Percentiles rank a stretch among this genome's conserved stretches.
phyloP scores from a whole-genome alignment of 306 rosid genomes.

The Lathyrus tuberosus region DNA sequence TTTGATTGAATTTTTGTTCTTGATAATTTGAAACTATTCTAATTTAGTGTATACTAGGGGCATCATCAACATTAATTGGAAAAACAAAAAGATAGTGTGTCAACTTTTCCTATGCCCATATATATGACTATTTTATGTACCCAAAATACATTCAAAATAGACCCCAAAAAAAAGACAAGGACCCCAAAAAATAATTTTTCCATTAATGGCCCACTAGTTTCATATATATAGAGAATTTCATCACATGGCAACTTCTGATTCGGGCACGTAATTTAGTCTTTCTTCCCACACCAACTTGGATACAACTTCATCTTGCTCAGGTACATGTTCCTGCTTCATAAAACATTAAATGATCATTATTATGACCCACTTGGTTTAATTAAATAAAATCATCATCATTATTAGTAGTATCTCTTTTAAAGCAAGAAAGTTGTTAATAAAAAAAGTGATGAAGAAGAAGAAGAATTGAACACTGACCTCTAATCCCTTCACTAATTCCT shows the following conservation, averaged over 20 bases:
- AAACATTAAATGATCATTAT: not conserved
- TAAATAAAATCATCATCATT: not conserved
- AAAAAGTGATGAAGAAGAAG: not conserved
- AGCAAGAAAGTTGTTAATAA: conserved; percentile 1
- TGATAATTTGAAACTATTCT: conserved; percentile 28
- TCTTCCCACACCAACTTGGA: conserved; percentile 98
- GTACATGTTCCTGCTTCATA: conserved; percentile 80
- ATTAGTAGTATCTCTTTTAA: not conserved
- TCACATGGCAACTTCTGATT: conserved; percentile 80
- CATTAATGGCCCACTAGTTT: conserved; percentile 21
- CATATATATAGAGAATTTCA: not conserved
- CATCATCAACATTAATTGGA: conserved; percentile 32
- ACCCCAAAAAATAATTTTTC: conserved; percentile 42
- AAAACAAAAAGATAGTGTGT: conserved; percentile 39
- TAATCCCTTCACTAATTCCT: conserved; percentile 74
- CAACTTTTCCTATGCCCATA: conserved; percentile 50
- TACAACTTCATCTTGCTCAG: conserved; percentile 79
- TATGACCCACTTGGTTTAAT: conserved; percentile 43
- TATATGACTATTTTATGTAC: conserved; percentile 54
- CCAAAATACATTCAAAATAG: conserved; percentile 37
- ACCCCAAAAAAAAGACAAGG: conserved; percentile 23
- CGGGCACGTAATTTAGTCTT: conserved; percentile 64
- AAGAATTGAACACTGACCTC: conserved; percentile 58
- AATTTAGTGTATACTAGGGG: conserved; percentile 35
- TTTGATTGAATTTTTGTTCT: conserved; percentile 36